Conservation (phyloP, 306 rosid genomes). For the Cucurbita argyrosperma region DNA sequence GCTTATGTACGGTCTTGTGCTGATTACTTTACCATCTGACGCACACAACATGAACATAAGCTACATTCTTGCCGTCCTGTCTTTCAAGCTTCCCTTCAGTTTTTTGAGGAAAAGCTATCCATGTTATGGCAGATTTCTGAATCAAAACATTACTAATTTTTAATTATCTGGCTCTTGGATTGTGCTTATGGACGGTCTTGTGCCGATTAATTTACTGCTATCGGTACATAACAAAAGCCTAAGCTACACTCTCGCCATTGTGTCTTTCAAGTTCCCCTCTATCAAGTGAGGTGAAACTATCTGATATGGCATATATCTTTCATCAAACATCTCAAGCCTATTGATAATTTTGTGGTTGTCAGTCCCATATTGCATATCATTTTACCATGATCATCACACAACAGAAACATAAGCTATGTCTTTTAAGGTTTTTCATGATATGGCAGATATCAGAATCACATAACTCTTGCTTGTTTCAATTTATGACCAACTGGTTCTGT, state of each 20-base stretch:
- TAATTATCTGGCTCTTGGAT: not conserved
- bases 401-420: too few species aligned
- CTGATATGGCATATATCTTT: not conserved
- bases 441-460: not conserved
- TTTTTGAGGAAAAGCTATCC: not conserved
- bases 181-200: conserved; percentile 9
- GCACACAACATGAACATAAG: not conserved
- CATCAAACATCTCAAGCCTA: not conserved
- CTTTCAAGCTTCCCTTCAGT: not conserved
- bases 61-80: not conserved
- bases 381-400: too few species aligned
- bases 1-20: not conserved
- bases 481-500: not conserved
- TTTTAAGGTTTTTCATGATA: not conserved
- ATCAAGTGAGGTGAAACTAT: not conserved
- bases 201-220: not conserved
- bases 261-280: not conserved
- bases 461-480: not conserved
- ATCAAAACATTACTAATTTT: not conserved
- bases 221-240: not conserved
- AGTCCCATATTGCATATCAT: too few species aligned
- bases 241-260: not conserved
- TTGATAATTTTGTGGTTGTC: not conserved
- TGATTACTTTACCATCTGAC: not conserved
- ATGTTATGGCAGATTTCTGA: not conserved